Evolutionary conservation across 257 asterid genomes (phyloP), one percentile per base, ranked within the genome.

Genomic region (Solanum pennellii): DNA sequence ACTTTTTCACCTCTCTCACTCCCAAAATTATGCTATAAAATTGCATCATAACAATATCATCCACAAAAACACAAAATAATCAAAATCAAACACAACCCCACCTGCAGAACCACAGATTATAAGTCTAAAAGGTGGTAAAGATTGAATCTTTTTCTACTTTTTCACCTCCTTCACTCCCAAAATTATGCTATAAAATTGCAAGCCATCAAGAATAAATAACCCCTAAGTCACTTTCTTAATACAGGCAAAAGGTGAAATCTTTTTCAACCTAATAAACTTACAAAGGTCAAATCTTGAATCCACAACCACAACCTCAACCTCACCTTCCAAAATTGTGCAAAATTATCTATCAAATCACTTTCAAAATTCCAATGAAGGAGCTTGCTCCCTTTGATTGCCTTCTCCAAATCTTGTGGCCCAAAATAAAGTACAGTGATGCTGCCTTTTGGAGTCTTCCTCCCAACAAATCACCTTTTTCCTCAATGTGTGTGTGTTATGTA

Each of bases 371-470:
- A 83, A 91, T 89, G 71, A 75, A 86, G 87, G 89, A 92, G 86
- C 79, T 88, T 88, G 25, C 25, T 72, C 45, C 45, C 42, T 72
- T 90, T 73, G 89, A 87, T 86, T 62, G 87, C 88, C 80, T 79
- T 65, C 87, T 84, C 87, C 84, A 75, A 45, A 59, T 89, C 87
- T 88, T 90, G 92, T 90, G 97, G 96, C 93, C 21, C 77, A 83
- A 85, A 91, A 93, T 85, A 89, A 71, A 60, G 59, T 47, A 89
- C 72, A 86, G 83, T 15, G 94, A 91, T 89, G 37, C 88, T 85
- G n/a, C 83, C 76, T 37, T 66, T 87, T 87, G 91, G 87, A 87
- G 21, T 49, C 27, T 56, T 87, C 56, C 69, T 42, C 29, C 56
- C 69, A 79, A 82, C 83, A 68, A 87, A 80, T 31, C 79, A 65